Conservation (phyloP, 2,329 filamentous ascomycete genomes). For the Colletotrichum graminicola region DNA sequence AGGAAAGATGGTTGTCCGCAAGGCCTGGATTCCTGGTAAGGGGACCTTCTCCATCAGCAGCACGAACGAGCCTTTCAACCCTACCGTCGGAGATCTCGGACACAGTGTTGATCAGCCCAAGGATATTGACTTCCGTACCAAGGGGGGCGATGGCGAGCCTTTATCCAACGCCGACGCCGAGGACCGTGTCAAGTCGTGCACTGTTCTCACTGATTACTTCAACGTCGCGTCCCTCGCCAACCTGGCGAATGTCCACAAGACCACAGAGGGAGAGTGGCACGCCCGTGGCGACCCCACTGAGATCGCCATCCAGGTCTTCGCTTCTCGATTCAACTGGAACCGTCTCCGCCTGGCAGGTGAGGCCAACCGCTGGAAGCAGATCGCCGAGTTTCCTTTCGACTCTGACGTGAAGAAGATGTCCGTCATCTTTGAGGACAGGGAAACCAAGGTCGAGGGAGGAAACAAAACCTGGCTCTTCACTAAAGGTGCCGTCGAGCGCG, state of each 20-base stretch:
- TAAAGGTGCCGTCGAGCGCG: slow-evolving; percentile 77
- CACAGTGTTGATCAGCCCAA: slow-evolving; percentile 54
- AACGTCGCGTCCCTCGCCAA: slow-evolving; percentile 75
- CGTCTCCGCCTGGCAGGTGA: slow-evolving; percentile 65
- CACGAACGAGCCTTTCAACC: slow-evolving; percentile 69
- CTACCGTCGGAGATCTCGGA: slow-evolving; percentile 62
- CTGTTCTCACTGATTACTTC: slow-evolving; percentile 65
- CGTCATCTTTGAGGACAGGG: slow-evolving; percentile 69
- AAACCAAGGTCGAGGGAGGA: slow-evolving; percentile 42
- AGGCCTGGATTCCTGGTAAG: slow-evolving; percentile 63
- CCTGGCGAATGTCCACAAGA: slow-evolving; percentile 71
- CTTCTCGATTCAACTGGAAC: slow-evolving; percentile 75
- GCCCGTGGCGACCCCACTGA: slow-evolving; percentile 77
- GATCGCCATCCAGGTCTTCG: slow-evolving; percentile 81
- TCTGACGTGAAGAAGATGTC: slow-evolving; percentile 83
- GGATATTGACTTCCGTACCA: slow-evolving; percentile 49
- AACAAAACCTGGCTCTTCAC: slow-evolving; percentile 65
- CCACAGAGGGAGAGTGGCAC: slow-evolving; percentile 66
- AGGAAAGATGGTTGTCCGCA: slow-evolving; percentile 66
- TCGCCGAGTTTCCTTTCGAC: slow-evolving; percentile 80
- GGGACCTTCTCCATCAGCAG: slow-evolving; percentile 61
- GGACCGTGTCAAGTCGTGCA: slow-evolving; percentile 54
- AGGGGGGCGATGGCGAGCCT: slow-evolving; percentile 47
- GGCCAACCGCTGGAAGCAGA: slow-evolving; percentile 65
- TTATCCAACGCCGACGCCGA: slow-evolving; percentile 45